phyloP scores from a whole-genome alignment of 176 grass and related monocot species.

The Guadua angustifolia region DNA sequence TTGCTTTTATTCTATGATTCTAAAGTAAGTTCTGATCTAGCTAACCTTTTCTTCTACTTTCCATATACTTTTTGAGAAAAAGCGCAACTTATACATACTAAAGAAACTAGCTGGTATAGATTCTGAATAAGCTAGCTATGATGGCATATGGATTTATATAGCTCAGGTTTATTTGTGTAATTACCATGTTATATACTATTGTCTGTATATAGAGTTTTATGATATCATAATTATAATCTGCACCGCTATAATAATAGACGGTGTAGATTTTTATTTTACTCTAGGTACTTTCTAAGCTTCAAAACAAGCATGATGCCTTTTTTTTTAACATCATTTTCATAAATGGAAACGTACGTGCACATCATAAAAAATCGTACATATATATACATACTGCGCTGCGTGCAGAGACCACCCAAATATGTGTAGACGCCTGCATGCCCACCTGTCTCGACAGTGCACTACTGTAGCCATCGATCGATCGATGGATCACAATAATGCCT shows the following conservation, averaged over 20 bases:
- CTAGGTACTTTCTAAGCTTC: background rate
- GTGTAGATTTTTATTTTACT: background rate
- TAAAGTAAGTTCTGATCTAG: background rate
- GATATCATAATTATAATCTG: background rate
- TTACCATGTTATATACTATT: background rate
- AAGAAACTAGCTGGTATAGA: background rate
- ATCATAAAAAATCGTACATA: background rate
- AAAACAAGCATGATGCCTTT: background rate
- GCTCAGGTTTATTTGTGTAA: background rate
- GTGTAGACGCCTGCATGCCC: conserved; percentile 21
- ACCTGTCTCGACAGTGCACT: conserved; percentile 48
- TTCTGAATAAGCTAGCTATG: background rate
- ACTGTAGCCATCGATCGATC: conserved; percentile 43
- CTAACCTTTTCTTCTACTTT: background rate
- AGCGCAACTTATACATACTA: background rate
- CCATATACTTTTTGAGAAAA: background rate
- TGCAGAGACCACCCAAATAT: background rate
- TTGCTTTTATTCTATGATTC: background rate
- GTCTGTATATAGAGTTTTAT: background rate
- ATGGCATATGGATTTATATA: background rate
- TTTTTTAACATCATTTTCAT: background rate
- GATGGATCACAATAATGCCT: conserved; percentile 52
- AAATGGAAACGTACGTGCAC: background rate
- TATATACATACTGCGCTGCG: background rate
- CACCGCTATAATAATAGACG: background rate